These are phyloP conservation scores for Glycine tomentella DNA, from an alignment of 306 rosid genomes.

Conservation along the genomic window DNA sequence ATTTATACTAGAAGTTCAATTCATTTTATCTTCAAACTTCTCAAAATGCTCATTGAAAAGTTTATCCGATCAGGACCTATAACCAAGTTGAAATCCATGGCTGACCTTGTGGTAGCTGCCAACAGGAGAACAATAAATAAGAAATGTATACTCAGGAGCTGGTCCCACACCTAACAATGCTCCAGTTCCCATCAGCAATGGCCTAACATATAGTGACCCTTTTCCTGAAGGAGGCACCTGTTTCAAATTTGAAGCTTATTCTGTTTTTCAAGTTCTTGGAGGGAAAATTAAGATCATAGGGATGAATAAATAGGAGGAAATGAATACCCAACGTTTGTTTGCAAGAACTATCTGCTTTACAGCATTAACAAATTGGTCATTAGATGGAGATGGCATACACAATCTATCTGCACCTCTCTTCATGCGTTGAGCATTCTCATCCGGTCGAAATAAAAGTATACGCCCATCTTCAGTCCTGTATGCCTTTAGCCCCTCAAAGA, in stretches of 20 bases:
- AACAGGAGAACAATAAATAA: conserved; percentile 62
- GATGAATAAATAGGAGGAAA: not conserved
- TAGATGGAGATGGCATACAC: conserved; percentile 72
- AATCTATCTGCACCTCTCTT: conserved; percentile 68
- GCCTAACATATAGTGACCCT: conserved; percentile 71
- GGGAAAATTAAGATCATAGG: not conserved
- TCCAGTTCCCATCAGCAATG: conserved; percentile 77
- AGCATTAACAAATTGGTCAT: conserved; percentile 65
- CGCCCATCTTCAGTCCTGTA: conserved; percentile 61
- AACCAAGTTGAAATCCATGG: not conserved
- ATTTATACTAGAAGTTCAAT: too few relatives aligned
- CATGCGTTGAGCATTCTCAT: conserved; percentile 70
- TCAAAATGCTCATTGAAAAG: too few relatives aligned
- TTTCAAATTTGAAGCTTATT: conserved; percentile 28
- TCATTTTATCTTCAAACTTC: too few relatives aligned
- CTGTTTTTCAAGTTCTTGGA: not conserved
- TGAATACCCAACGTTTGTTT: conserved; percentile 69
- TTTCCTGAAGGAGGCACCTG: conserved; percentile 75
- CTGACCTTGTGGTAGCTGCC: conserved; percentile 59
- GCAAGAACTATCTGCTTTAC: conserved; percentile 65
- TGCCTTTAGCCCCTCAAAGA: conserved; percentile 77
- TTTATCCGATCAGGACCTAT: too few relatives aligned
- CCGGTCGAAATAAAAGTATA: conserved; percentile 60
- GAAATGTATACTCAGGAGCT: conserved; percentile 63
- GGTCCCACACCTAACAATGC: conserved; percentile 56